Evolutionary conservation across 306 rosid species (phyloP), one percentile per base, ranked within the genome.

Genomic region (Geum urbanum): DNA sequence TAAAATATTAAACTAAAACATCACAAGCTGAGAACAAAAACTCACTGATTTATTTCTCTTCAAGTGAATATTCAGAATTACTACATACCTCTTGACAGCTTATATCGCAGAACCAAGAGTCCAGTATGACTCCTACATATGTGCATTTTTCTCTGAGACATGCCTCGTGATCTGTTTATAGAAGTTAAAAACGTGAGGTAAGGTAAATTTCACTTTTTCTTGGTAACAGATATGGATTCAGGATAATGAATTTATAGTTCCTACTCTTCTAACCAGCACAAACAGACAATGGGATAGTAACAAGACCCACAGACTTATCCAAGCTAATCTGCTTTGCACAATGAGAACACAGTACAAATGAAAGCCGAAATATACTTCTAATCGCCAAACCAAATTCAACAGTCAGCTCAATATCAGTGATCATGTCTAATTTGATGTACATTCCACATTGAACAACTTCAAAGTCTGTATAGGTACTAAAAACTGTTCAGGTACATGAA

Each of bases 11-110:
- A 37, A 59, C 45, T 59, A 15, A 14, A 59, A 37, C n/a, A 59
- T 35, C 43, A 13, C 15, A 35, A 35, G 16, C 45, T 14, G 20
- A 64, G 20, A 20, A n/a, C 41, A 67, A 56, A 76, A 79, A 70
- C 69, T 41, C 64, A 61, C 32, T 54, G 35, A 74, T 64, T 41
- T 60, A 64, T 74, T 58, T 58, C 63, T 73, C 37, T 72, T 40
- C 65, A 77, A 75, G 70, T 56, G 67, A 47, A 72, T 35, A 37
- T 15, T 35, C 66, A 62, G 67, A 79, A 68, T 51, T n/a, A 61
- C 16, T 39, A 47, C 76, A 74, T 88, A 94, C 96, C 98, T 87
- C 88, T 78, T 80, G 97, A 77, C 98, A 94, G 77, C 88, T 77
- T 65, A 65, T 77, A 61, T 86, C 77, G 63, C 98, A 94, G 81